Base-by-base conservation (phyloP, 768 basidiomycete species). In the Suillus variegatus region DNA sequence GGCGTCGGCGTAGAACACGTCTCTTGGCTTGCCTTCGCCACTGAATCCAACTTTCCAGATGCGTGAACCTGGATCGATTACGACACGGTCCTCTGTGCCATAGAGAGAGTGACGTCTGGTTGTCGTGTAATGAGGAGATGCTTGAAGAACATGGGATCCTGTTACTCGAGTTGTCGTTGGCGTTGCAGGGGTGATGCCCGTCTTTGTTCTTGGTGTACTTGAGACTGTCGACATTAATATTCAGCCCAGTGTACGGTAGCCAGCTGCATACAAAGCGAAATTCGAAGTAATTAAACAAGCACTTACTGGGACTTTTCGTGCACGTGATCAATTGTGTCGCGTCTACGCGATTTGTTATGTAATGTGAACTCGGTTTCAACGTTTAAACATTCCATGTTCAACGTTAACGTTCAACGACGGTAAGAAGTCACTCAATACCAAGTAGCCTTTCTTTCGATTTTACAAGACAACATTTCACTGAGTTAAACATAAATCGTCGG, bases 41-140 rank as follows among this genome's bases (percentile, higher is more conserved):
- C 95, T 96, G 81, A 98, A 99, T 2, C 97, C 97, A 13, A 96
- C 93, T 79, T 96, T 97, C 96, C 97, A 99, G 66, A 95, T 85
- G 62, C 90, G 84, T 55, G 93, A 95, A 22, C 97, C 97, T 28
- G 95, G 91, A 76, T 99, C 97, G 68, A 99, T 91, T 64, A 99
- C 87, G 49, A 99, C 87, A 55, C 97, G 85, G 78, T 99, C 97
- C 74, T 99, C 97, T 8, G 93, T 94, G 35, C 97, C 97, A 78
- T 99, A 99, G 9, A 99, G 80, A 1, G 95, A 97, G 75, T 98
- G 97, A 63, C 95, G 83, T 55, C 94, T 83, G 1, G 92, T 92
- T 12, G 93, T 94, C 13, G 88, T 77, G 75, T 95, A 95, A 70
- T 94, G 92, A 0, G 93, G 94, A 20, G 94, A 93, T 2, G 90